Percentiles rank a stretch among this genome's conserved stretches.
These are phyloP conservation scores for Zymoseptoria brevis DNA, from an alignment of 2,329 filamentous ascomycete genomes.

Conservation along the genomic window DNA sequence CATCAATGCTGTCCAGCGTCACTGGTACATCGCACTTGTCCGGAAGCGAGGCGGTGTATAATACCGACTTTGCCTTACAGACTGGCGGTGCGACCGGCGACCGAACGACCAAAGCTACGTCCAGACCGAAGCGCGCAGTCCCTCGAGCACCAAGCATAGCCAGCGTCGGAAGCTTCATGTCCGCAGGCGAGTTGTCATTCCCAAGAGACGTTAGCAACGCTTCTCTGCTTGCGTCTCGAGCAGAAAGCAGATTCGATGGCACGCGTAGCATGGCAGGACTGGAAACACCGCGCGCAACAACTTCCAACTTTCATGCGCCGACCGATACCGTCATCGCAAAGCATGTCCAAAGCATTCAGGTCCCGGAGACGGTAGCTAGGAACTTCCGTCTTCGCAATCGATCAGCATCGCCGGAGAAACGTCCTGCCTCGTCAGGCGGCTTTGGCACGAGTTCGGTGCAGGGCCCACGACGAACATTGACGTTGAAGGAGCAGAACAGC, in stretches of 20 bases:
- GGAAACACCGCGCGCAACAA: constrained; percentile 60
- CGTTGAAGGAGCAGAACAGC: constrained; percentile 92
- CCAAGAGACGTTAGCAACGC: constrained; percentile 30
- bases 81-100: constrained; percentile 65
- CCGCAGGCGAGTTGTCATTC: constrained; percentile 15
- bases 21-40: constrained; percentile 49
- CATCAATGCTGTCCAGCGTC: constrained; percentile 50
- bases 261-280: constrained; percentile 58
- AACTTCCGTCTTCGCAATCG: constrained; percentile 74
- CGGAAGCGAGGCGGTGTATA: constrained; percentile 67
- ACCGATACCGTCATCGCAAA: constrained; percentile 84
- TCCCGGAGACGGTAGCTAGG: constrained; percentile 78
- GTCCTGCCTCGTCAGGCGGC: constrained; percentile 29
- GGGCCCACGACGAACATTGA: constrained; percentile 47
- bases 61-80: constrained; percentile 73
- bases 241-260: constrained; percentile 37
- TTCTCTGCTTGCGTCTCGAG: constrained; percentile 18
- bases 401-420: constrained; percentile 52
- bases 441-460: constrained; percentile 21
- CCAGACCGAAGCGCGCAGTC: constrained; percentile 48
- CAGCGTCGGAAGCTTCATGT: constrained; percentile 68
- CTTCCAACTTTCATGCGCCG: constrained; percentile 40
- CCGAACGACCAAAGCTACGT: constrained; percentile 21
- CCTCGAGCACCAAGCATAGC: constrained; percentile 77
- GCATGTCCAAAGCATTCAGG: constrained; percentile 81